Percentiles rank a stretch among this genome's conserved stretches.
phyloP scores from a whole-genome alignment of 148 eudicot species.

The Camellia granthamiana region DNA sequence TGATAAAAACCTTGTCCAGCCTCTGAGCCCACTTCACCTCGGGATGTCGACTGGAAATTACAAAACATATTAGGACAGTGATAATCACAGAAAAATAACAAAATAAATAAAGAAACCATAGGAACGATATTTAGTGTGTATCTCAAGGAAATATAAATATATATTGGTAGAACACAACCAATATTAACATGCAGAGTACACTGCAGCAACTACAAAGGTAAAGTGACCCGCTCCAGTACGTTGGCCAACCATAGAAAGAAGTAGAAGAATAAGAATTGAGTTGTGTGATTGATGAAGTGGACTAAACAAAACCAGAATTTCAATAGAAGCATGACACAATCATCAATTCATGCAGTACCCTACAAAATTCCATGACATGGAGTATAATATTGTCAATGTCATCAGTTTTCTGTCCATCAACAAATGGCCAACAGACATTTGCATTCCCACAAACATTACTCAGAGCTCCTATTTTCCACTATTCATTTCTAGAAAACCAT shows the following conservation, averaged over 20 bases:
- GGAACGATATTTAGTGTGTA: neutral
- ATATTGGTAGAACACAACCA: neutral
- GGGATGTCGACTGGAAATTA: slow-evolving; percentile 66
- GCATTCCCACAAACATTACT: too few relatives aligned
- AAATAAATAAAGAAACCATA: neutral
- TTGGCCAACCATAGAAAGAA: neutral
- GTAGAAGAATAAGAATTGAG: neutral
- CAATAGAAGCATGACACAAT: too few relatives aligned
- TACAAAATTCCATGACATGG: too few relatives aligned
- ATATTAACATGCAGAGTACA: neutral
- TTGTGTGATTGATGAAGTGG: too few relatives aligned
- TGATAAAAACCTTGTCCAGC: slow-evolving; percentile 69
- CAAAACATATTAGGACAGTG: neutral
- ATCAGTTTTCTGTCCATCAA: neutral
- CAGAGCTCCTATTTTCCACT: too few relatives aligned
- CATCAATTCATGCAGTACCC: too few relatives aligned
- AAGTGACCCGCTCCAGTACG: neutral
- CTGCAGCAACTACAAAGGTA: neutral
- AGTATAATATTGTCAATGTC: neutral
- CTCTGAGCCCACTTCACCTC: slow-evolving; percentile 96
- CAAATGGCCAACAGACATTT: too few relatives aligned
- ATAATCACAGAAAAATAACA: neutral
- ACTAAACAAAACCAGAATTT: neutral
- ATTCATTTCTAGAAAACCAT: too few relatives aligned
- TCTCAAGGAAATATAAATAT: neutral